Evolutionary conservation across 2,329 filamentous ascomycete species (phyloP), one percentile per base, ranked within the genome.

Genomic region (Fusarium siculi): DNA sequence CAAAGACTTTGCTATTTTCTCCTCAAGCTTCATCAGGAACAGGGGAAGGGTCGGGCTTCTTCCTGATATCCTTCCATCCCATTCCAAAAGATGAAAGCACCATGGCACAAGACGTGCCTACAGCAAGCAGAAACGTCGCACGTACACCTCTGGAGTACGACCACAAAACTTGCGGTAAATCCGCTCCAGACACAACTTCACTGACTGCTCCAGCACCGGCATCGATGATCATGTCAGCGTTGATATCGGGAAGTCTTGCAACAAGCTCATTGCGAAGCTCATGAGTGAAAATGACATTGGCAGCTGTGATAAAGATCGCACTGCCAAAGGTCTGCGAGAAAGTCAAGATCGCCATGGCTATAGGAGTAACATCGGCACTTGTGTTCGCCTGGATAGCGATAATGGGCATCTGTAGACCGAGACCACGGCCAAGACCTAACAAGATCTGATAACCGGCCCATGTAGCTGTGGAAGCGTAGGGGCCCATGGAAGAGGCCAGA

Each of bases 1-100:
- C 15, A 39, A 9, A 32, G 10, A 18, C 18, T 15, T 32, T 34
- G 16, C 16, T 28, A 5, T n/a, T 7, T 12, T 28, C 15, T 37
- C 15, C 34, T 75, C 36, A 78, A 28, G 64, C 76, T 15, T 78
- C 73, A 21, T 60, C 68, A 21, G 54, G 39, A 16, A 60, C 54
- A 5, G 34, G 55, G 23, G 61, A 54, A 7, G 32, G 44, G 36
- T 58, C 47, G 10, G 73, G 62, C 71, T 80, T 81, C 72, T 84
- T 82, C 39, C 85, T 81, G 40, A 87, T 79, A 70, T 84, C 83
- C 16, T 81, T 81, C 81, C 84, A 87, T 1, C 86, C 86, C 74
- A 87, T 81, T 0, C 85, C 86, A 73, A 82, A 84, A 1, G 80
- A 76, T 4, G 81, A 76, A 2, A 83, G 30, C 28, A 86, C 81